Base-by-base conservation (phyloP, 2,329 filamentous ascomycete genomes). In the Penicillium hordei region DNA sequence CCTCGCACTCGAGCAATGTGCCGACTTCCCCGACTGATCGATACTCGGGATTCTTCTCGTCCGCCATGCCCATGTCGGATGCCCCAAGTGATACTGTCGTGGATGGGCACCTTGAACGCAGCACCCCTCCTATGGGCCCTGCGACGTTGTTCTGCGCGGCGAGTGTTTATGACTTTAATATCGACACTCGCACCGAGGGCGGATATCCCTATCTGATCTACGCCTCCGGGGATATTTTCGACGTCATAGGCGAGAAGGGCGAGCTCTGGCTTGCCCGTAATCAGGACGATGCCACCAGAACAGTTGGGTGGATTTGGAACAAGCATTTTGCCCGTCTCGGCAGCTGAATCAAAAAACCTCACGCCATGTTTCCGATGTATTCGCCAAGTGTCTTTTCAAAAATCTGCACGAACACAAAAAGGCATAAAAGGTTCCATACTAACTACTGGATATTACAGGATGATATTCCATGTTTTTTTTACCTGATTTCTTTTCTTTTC, bases 181-280 rank as follows among this genome's bases (percentile, higher is more conserved):
- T 97, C 70, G 90, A 93, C 70, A 90, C 92, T 27, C 91, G 96
- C 67, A 87, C 90, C 57, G 94, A 97, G 77, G 93, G 90, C 59
- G 94, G 94, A 25, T 97, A 96, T 75, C 93, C 93, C 21, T 99
- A 99, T 73, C 80, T 99, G 60, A 94, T 92, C 44, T 99, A 99
- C 76, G 90, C 93, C 65, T 90, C 93, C 52, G 94, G 94, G 64
- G 94, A 99, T 84, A 90, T 93, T 62, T 93, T 93, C 69, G 90
- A 93, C 77, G 89, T 99, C 52, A 91, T 99, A 70, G 94, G 89
- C 31, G 93, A 97, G 75, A 97, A 97, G 74, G 94, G 94, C 62
- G 94, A 99, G 79, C 83, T 97, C 48, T 99, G 94, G 94, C 86
- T 99, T 57, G 94, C 94, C 52, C 91, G 91, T 75, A 99, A 99